These are phyloP conservation scores for Ampelomyces quisqualis DNA, from an alignment of 2,329 filamentous ascomycete genomes.

Conservation along the genomic window DNA sequence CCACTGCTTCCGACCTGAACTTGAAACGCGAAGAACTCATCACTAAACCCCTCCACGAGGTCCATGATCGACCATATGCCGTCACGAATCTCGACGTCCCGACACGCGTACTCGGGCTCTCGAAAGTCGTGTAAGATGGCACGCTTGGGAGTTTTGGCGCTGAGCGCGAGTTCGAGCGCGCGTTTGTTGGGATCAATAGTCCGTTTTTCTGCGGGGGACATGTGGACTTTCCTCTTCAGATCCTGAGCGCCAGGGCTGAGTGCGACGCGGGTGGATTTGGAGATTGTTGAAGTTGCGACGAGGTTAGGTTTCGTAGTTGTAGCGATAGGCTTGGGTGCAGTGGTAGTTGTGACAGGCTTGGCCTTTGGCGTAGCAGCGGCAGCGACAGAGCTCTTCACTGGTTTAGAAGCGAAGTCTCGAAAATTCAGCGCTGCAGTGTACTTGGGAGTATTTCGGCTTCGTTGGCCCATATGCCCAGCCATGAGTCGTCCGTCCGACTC, in stretches of 20 bases:
- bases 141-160: neutral
- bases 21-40: slow-evolving; percentile 9
- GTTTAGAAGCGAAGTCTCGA: too few species aligned
- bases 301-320: neutral
- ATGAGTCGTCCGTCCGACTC: too few species aligned
- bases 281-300: neutral
- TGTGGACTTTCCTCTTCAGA: too few species aligned
- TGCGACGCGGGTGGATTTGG: neutral
- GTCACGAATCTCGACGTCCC: slow-evolving; percentile 33
- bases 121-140: neutral
- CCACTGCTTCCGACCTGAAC: neutral
- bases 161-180: neutral
- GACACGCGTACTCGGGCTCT: slow-evolving; percentile 28
- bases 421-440: too few species aligned
- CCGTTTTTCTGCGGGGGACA: neutral
- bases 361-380: too few species aligned
- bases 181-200: neutral
- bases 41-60: slow-evolving; percentile 19
- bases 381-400: too few species aligned
- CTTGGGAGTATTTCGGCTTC: too few species aligned
- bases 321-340: neutral
- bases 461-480: too few species aligned
- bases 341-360: too few species aligned
- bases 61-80: slow-evolving; percentile 16
- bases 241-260: neutral